Conservation (phyloP, 2,329 filamentous ascomycete genomes). For the Fusarium neocosmosporiellum region DNA sequence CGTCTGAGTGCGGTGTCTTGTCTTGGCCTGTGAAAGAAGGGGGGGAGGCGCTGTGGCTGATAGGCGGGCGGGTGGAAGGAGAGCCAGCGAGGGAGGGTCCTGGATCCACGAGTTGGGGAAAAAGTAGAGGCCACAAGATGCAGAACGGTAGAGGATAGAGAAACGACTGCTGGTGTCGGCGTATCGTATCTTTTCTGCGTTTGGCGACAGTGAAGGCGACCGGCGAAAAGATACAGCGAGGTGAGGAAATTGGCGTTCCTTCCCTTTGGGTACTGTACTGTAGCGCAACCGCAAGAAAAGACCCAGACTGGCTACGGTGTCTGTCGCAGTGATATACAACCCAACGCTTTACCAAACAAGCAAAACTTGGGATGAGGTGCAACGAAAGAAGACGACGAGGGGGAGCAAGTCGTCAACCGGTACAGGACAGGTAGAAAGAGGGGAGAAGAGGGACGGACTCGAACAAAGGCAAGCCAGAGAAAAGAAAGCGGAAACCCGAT, state of each 20-base stretch:
- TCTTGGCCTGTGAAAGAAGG: neutral
- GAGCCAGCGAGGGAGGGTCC: conserved; percentile 20
- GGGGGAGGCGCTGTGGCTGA: conserved; percentile 26
- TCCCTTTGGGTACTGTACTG: too few relatives aligned
- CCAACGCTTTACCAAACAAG: neutral
- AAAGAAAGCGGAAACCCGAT: conserved; percentile 34
- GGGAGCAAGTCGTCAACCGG: neutral
- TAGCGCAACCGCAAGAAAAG: neutral
- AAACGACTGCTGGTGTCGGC: neutral
- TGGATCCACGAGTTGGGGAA: conserved; percentile 25
- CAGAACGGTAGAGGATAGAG: conserved; percentile 10
- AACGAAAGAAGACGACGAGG: neutral
- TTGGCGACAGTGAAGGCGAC: neutral
- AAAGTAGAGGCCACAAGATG: conserved; percentile 24
- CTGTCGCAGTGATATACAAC: neutral
- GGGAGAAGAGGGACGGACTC: conserved; percentile 22
- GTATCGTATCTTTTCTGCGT: neutral
- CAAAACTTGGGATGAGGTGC: neutral
- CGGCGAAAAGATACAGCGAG: conserved; percentile 20
- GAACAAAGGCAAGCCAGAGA: conserved; percentile 26
- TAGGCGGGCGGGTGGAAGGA: conserved; percentile 14
- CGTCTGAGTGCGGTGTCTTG: conserved; percentile 21
- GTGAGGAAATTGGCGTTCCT: conserved; percentile 19
- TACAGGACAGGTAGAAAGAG: neutral
- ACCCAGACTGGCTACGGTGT: neutral